Percentiles rank a stretch among this genome's conserved stretches.
These are phyloP conservation scores for Mariannaea elegans DNA, from an alignment of 2,329 filamentous ascomycete species.

Conservation along the genomic window DNA sequence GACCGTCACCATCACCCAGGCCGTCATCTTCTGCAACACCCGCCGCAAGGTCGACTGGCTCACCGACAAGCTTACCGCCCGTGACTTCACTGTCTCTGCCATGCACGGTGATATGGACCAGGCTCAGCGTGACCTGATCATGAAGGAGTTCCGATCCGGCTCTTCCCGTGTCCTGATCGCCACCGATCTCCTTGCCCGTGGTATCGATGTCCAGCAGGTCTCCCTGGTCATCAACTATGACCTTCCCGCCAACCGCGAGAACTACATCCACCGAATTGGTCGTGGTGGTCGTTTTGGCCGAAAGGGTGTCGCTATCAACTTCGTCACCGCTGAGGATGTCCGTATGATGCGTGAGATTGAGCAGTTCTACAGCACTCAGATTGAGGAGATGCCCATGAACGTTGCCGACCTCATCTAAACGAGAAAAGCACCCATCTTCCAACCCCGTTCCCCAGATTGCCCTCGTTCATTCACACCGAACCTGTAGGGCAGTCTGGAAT, in stretches of 20 bases:
- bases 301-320: slow-evolving; percentile 99
- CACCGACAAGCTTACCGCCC: slow-evolving; percentile 97
- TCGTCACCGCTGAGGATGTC: slow-evolving; percentile 98
- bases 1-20: slow-evolving; percentile 99
- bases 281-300: slow-evolving; percentile 99
- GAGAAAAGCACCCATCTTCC: slow-evolving; percentile 34
- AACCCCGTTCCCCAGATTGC: slow-evolving; percentile 37
- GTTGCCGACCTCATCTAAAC: slow-evolving; percentile 78
- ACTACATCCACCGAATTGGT: slow-evolving; percentile 99
- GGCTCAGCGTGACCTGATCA: slow-evolving; percentile 96
- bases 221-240: slow-evolving; percentile 99
- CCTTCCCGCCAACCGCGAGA: slow-evolving; percentile 97
- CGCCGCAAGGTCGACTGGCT: slow-evolving; percentile 99
- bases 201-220: slow-evolving; percentile 99
- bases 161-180: slow-evolving; percentile 98
- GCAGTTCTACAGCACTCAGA: slow-evolving; percentile 99
- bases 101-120: slow-evolving; percentile 99
- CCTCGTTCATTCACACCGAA: slow-evolving; percentile 26
- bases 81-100: slow-evolving; percentile 98
- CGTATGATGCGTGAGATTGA: slow-evolving; percentile 99
- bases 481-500: slow-evolving; percentile 42
- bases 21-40: slow-evolving; percentile 99
- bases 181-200: slow-evolving; percentile 96
- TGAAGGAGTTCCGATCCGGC: slow-evolving; percentile 99
- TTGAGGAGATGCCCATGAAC: slow-evolving; percentile 99